Percentiles rank a stretch among this genome's conserved stretches.
phyloP scores from a whole-genome alignment of 1,284 basidiomycete species.

The Boletellus deceptivus region DNA sequence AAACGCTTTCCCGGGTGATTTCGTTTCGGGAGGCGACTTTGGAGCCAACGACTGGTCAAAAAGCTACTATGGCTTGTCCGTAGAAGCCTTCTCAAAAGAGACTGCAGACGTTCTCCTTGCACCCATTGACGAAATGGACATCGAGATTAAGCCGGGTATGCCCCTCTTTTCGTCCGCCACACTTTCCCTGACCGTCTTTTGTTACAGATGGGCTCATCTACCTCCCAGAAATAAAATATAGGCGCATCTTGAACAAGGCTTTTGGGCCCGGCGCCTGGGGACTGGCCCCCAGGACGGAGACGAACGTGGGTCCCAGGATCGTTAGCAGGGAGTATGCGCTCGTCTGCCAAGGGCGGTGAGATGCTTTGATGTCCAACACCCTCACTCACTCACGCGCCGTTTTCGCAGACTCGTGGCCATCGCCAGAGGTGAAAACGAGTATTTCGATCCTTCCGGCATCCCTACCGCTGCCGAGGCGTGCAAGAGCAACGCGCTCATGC shows the following conservation, averaged over 20 bases:
- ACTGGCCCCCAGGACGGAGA: slow-evolving; percentile 89
- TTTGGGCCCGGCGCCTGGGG: slow-evolving; percentile 99
- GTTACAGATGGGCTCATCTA: slow-evolving; percentile 86
- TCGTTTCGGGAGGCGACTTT: slow-evolving; percentile 21
- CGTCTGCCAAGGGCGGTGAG: slow-evolving; percentile 87
- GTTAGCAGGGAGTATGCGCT: slow-evolving; percentile 95
- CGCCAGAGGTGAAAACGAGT: slow-evolving; percentile 95
- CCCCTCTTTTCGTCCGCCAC: neutral
- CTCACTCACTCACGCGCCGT: neutral
- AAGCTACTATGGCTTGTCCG: slow-evolving; percentile 82
- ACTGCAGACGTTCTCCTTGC: slow-evolving; percentile 72
- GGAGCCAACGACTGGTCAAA: slow-evolving; percentile 78
- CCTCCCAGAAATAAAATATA: slow-evolving; percentile 97
- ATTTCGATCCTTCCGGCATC: slow-evolving; percentile 90
- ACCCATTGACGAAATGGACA: slow-evolving; percentile 74
- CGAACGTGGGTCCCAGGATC: slow-evolving; percentile 84
- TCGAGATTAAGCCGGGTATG: slow-evolving; percentile 93
- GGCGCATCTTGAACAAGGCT: slow-evolving; percentile 90
- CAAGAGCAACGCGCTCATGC: slow-evolving; percentile 97
- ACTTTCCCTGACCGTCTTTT: neutral
- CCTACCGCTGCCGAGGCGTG: slow-evolving; percentile 94
- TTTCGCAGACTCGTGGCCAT: slow-evolving; percentile 77
- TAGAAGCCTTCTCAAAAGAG: slow-evolving; percentile 77
- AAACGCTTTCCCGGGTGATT: slow-evolving; percentile 27
- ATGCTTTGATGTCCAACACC: neutral